A percentile compares a stretch with the other conserved stretches of the same genome.
phyloP scores from a whole-genome alignment of 768 basidiomycete genomes.

The Crepidotus variabilis region DNA sequence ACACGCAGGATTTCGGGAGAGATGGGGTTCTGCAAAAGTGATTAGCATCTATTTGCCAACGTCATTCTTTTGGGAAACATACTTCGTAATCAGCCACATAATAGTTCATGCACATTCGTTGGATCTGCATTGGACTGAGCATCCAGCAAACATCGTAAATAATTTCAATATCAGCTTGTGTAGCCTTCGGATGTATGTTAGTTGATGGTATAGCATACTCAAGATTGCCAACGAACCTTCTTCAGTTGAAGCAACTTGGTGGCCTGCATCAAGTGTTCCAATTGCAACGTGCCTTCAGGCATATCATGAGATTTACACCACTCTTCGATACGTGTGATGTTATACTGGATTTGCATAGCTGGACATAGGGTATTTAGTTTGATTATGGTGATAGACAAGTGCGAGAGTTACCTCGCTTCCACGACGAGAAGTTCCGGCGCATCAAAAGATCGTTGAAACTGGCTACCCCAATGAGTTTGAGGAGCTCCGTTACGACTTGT shows the following conservation, averaged over 20 bases:
- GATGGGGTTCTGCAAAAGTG: constrained; percentile 73
- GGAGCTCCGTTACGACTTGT: constrained; percentile 90
- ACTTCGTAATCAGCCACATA: constrained; percentile 99
- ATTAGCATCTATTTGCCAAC: constrained; percentile 1
- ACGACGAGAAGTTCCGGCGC: constrained; percentile 98
- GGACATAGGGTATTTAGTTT: constrained; percentile 3
- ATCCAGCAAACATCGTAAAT: constrained; percentile 99
- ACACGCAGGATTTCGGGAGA: constrained; percentile 96
- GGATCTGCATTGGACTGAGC: constrained; percentile 98
- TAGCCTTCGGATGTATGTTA: constrained; percentile 53
- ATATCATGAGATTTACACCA: constrained; percentile 99
- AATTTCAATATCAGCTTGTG: constrained; percentile 94
- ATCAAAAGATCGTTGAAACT: constrained; percentile 98
- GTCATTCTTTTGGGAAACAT: constrained; percentile 12
- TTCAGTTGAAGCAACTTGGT: constrained; percentile 97
- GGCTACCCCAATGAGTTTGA: constrained; percentile 93
- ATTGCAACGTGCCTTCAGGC: constrained; percentile 96
- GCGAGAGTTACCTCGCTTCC: constrained; percentile 89
- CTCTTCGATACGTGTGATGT: constrained; percentile 95
- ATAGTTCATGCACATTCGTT: constrained; percentile 98
- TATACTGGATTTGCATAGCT: constrained; percentile 99
- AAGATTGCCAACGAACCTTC: constrained; percentile 54
- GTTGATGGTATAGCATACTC: neutral
- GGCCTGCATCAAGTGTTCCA: constrained; percentile 99
- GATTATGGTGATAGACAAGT: neutral